Percentiles rank a stretch among this genome's conserved stretches.
phyloP scores from a whole-genome alignment of 805 yeast genomes.

The Candida sakaeoensis region DNA sequence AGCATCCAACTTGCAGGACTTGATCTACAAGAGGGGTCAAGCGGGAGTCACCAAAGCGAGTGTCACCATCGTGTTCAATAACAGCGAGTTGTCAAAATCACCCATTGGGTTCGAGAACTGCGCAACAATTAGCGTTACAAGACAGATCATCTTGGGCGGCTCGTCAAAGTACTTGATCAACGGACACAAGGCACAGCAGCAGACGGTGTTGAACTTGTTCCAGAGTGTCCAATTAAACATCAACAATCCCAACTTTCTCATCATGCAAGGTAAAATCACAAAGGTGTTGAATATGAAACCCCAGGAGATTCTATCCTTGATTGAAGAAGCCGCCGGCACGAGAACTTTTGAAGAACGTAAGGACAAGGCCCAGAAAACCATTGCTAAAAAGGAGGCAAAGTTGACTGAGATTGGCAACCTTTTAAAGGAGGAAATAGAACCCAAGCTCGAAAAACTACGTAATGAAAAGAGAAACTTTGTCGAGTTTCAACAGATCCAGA shows the following conservation, averaged over 20 bases:
- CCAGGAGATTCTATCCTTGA: constrained; percentile 77
- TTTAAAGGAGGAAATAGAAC: constrained; percentile 85
- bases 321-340: constrained; percentile 98
- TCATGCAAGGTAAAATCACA: constrained; percentile 98
- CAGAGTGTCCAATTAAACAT: constrained; percentile 94
- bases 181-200: constrained; percentile 96
- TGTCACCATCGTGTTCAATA: constrained; percentile 94
- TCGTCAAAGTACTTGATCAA: constrained; percentile 88
- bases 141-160: constrained; percentile 90
- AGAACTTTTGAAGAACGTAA: constrained; percentile 91
- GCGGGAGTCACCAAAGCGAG: constrained; percentile 97
- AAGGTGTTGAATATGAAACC: constrained; percentile 97
- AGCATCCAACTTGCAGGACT: constrained; percentile 88
- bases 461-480: constrained; percentile 77
- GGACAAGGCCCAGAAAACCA: constrained; percentile 86
- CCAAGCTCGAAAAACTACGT: constrained; percentile 77
- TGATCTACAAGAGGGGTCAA: constrained; percentile 95
- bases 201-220: constrained; percentile 81
- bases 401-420: constrained; percentile 71
- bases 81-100: constrained; percentile 65
- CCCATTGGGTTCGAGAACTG: constrained; percentile 86
- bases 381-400: constrained; percentile 86
- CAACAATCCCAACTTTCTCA: constrained; percentile 93
- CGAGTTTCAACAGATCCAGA: constrained; percentile 82
- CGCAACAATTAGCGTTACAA: constrained; percentile 79